A percentile compares a stretch with the other conserved stretches of the same genome.
These are phyloP conservation scores for Lipomyces anomalus DNA, from an alignment of 805 yeast genomes.

Conservation along the genomic window DNA sequence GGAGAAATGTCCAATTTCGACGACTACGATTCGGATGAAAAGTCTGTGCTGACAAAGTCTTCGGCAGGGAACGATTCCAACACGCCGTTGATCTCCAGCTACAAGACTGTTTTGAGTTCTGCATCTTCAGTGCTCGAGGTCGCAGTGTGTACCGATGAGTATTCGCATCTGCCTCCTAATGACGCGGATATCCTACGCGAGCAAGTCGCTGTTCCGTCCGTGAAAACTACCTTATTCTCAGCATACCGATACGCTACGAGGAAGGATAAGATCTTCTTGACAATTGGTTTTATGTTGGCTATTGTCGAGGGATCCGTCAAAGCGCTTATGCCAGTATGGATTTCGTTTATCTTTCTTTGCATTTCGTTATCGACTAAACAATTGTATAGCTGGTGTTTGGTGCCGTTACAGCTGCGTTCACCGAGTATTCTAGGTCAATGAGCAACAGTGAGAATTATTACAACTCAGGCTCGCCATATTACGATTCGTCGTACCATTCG, in stretches of 20 bases:
- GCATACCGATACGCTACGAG: conserved; percentile 35
- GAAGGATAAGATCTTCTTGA: conserved; percentile 7
- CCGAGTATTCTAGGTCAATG: conserved; percentile 29
- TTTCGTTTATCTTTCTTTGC: neutral
- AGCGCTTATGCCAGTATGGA: conserved; percentile 27
- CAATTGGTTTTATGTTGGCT: neutral
- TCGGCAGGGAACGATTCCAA: too few relatives aligned
- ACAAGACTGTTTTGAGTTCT: too few relatives aligned
- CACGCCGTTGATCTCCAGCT: too few relatives aligned
- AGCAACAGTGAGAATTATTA: too few relatives aligned
- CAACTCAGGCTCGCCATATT: neutral
- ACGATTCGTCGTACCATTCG: conserved; percentile 2
- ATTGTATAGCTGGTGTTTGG: conserved; percentile 36
- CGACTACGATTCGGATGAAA: too few relatives aligned
- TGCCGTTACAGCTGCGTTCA: conserved; percentile 36
- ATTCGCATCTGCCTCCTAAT: conserved; percentile 26
- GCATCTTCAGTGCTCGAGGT: too few relatives aligned
- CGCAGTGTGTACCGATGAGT: conserved; percentile 32
- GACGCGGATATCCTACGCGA: conserved; percentile 33
- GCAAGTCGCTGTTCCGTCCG: conserved; percentile 30
- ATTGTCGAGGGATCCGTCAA: conserved; percentile 35
- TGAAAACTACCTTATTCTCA: conserved; percentile 28
- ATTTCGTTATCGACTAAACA: conserved; percentile 27
- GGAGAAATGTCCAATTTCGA: too few relatives aligned
- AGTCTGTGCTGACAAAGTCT: too few relatives aligned